A percentile compares a stretch with the other conserved stretches of the same genome.
These are phyloP conservation scores for Tylopilus sp. DNA, from an alignment of 1,284 basidiomycete genomes.

Conservation along the genomic window DNA sequence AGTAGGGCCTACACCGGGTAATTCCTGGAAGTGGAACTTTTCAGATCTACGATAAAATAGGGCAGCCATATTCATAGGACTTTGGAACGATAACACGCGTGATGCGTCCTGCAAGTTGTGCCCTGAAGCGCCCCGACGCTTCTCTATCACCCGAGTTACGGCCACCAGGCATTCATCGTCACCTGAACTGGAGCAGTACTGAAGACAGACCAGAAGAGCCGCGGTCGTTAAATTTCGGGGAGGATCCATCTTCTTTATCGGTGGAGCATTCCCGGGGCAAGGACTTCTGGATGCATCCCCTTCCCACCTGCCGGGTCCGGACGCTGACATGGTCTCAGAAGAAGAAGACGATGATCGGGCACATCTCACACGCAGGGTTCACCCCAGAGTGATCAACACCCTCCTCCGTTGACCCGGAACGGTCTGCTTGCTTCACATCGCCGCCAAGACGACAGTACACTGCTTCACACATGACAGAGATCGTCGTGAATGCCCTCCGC, in stretches of 20 bases:
- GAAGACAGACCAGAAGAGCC: conserved; percentile 35
- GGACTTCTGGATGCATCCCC: conserved; percentile 44
- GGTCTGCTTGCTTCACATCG: conserved; percentile 35
- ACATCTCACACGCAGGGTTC: conserved; percentile 16
- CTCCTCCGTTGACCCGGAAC: conserved; percentile 39
- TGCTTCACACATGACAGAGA: conserved; percentile 55
- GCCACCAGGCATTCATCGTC: not conserved
- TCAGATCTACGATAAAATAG: not conserved
- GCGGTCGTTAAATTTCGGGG: conserved; percentile 18
- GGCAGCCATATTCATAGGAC: not conserved
- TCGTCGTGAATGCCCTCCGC: conserved; percentile 57
- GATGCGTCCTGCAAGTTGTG: not conserved
- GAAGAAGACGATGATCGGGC: not conserved
- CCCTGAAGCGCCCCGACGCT: conserved; percentile 16
- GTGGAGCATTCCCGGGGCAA: conserved; percentile 29
- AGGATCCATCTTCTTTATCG: conserved; percentile 47
- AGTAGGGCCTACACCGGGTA: not conserved
- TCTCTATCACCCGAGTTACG: conserved; percentile 48
- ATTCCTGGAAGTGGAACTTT: not conserved
- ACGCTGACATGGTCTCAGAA: not conserved
- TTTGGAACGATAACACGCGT: not conserved
- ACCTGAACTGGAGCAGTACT: not conserved
- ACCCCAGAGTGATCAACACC: conserved; percentile 17
- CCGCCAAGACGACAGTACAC: conserved; percentile 42
- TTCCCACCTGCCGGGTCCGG: conserved; percentile 36